Conservation (phyloP, 1,284 basidiomycete species). For the Trametes versicolor region DNA sequence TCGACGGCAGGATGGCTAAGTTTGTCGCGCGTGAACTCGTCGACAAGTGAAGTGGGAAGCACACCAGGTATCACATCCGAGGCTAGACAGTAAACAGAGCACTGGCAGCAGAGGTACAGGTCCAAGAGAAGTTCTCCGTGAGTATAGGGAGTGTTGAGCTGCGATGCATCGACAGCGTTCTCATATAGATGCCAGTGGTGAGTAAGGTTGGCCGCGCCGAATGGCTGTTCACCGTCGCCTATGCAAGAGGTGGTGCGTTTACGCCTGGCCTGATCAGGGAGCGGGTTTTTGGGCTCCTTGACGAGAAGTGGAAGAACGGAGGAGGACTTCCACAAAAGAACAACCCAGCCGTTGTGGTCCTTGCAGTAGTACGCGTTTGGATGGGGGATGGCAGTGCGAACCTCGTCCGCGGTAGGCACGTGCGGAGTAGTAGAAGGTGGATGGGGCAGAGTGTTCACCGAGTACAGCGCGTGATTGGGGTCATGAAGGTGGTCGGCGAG, state of each 20-base stretch:
- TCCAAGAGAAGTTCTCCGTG: constrained; percentile 74
- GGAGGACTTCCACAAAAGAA: constrained; percentile 73
- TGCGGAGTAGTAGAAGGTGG: constrained; percentile 40
- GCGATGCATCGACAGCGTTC: constrained; percentile 69
- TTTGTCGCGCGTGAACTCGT: constrained; percentile 54
- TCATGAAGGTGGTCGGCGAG: constrained; percentile 73
- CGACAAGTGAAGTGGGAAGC: constrained; percentile 62
- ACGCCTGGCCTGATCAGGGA: constrained; percentile 65
- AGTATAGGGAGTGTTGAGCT: constrained; percentile 69
- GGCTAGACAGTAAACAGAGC: constrained; percentile 74
- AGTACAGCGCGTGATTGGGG: constrained; percentile 73
- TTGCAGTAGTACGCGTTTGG: constrained; percentile 83
- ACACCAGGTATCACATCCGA: constrained; percentile 78
- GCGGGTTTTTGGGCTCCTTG: constrained; percentile 50
- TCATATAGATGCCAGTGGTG: constrained; percentile 84
- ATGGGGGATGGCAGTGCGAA: constrained; percentile 75
- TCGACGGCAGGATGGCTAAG: constrained; percentile 50
- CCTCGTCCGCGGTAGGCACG: constrained; percentile 63
- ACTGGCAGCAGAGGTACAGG: constrained; percentile 85
- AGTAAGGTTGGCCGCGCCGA: constrained; percentile 65
- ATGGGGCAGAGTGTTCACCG: constrained; percentile 56
- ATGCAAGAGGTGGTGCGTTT: constrained; percentile 61
- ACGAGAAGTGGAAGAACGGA: constrained; percentile 67
- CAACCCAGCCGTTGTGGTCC: constrained; percentile 81
- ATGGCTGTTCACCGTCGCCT: constrained; percentile 55